These are phyloP conservation scores for Saprolegnia parasitica DNA, from an alignment of 352 stramenopile genomes.

Conservation along the genomic window DNA sequence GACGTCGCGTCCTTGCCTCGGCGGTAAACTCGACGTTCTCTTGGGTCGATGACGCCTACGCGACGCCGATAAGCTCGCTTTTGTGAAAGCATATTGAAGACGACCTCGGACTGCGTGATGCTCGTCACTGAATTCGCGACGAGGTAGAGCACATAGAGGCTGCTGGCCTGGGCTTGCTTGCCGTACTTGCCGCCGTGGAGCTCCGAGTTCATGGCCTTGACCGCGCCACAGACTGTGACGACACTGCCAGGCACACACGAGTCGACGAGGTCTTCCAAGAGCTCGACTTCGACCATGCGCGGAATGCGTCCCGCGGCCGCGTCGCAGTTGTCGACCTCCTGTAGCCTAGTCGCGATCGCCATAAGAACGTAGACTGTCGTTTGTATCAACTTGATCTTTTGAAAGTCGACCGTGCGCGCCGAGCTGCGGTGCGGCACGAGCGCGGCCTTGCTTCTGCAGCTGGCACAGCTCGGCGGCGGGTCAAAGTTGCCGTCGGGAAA, in stretches of 20 bases:
- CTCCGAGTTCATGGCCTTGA: constrained; percentile 94
- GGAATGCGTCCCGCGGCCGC: constrained; percentile 82
- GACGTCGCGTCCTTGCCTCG: neutral
- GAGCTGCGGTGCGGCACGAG: constrained; percentile 79
- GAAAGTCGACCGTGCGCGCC: constrained; percentile 86
- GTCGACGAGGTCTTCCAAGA: constrained; percentile 92
- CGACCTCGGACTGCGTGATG: constrained; percentile 55
- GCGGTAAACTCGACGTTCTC: constrained; percentile 24
- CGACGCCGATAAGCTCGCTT: neutral
- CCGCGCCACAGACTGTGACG: constrained; percentile 89
- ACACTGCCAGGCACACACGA: constrained; percentile 94
- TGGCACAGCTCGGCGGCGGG: constrained; percentile 56
- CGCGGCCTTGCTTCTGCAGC: constrained; percentile 28
- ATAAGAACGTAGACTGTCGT: constrained; percentile 23
- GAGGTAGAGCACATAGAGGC: constrained; percentile 93
- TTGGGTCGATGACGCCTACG: constrained; percentile 28
- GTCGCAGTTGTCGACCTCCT: constrained; percentile 90
- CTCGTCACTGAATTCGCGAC: constrained; percentile 85
- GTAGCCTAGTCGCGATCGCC: constrained; percentile 43
- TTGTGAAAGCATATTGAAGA: constrained; percentile 3
- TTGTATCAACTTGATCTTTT: constrained; percentile 78
- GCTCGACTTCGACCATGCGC: constrained; percentile 84
- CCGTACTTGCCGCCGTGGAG: constrained; percentile 81
- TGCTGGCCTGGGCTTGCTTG: constrained; percentile 88
- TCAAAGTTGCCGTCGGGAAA: constrained; percentile 83